Base-by-base conservation (phyloP, 2,329 filamentous ascomycete species). In the Aspergillus sergii region DNA sequence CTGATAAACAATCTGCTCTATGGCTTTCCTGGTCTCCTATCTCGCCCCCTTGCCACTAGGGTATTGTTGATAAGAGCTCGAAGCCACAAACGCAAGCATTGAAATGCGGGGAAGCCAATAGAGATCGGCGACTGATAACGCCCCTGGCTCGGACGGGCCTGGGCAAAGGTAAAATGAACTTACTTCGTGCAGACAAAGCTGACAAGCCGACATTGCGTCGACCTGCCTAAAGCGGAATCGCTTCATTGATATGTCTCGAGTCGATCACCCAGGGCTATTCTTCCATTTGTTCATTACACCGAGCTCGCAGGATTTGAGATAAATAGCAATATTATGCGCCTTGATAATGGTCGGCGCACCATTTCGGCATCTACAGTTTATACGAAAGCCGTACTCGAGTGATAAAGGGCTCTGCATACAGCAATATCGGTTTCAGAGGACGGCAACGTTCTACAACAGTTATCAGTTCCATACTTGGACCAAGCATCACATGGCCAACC, bases 191-290 rank as follows among this genome's bases (percentile, higher is more conserved):
- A 23, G 43, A 23, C 26, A 46, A 11, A 14, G 21, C n/a, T 5
- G 23, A 8, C 54, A 57, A 51, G 60, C 59, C 8, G 43, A 51
- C 8, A 34, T 41, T 57, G 68, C 30, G 70, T 72, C 71, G 54
- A 67, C 64, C 67, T 73, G 62, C 70, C 62, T 50, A 21, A 66
- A 59, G 4, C 3, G 66, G 69, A 36, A 46, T 46, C 32, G 56
- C 14, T 30, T 45, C 41, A 2, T 1, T 5, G 30, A 30, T 23
- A n/a, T 23, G 9, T 21, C 62, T 66, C 60, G 46, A n/a, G 16
- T 41, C 3, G 16, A 41, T n/a, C 39, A 41, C 4, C 39, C 7
- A n/a, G 16, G 1, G 39, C 57, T 14, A 62, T 30, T 11, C 7
- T 46, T 21, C 43, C 21, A 46, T 46, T 46, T 46, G 43, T 23